These are phyloP conservation scores for Barnettozyma populi DNA, from an alignment of 805 yeast genomes.

Conservation along the genomic window DNA sequence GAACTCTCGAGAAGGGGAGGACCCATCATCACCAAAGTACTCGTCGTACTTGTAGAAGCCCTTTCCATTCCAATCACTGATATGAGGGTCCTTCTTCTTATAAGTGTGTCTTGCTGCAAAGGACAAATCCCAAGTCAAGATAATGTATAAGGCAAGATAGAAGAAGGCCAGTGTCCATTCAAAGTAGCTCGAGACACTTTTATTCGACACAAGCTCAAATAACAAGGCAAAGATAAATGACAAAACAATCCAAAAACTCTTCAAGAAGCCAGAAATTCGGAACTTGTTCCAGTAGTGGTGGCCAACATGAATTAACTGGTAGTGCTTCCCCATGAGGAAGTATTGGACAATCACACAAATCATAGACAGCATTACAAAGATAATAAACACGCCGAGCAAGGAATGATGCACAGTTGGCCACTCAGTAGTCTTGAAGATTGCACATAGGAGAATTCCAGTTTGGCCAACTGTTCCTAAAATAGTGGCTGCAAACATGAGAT, in stretches of 20 bases:
- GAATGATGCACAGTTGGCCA: constrained; percentile 53
- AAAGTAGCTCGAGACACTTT: constrained; percentile 34
- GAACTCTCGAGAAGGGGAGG: neutral
- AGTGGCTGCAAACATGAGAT: constrained; percentile 36
- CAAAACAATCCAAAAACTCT: constrained; percentile 56
- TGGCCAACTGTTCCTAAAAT: constrained; percentile 53
- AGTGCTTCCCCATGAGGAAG: constrained; percentile 40
- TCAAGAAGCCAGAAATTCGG: constrained; percentile 46
- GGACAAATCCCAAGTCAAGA: constrained; percentile 64
- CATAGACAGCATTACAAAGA: constrained; percentile 51
- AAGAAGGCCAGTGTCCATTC: constrained; percentile 90
- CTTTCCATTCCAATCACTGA: constrained; percentile 19
- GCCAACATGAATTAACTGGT: constrained; percentile 31
- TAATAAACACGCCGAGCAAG: constrained; percentile 72
- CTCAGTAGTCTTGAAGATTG: constrained; percentile 62
- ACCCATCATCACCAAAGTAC: constrained; percentile 15
- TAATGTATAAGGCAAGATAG: constrained; percentile 64
- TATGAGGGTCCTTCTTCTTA: constrained; percentile 21
- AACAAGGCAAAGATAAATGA: constrained; percentile 66
- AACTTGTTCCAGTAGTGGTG: constrained; percentile 35
- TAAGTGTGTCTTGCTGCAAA: constrained; percentile 46
- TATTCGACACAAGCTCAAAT: constrained; percentile 46
- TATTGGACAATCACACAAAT: constrained; percentile 41
- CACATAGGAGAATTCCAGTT: constrained; percentile 65
- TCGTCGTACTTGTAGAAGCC: constrained; percentile 23